Evolutionary conservation across 352 stramenopile species (phyloP).

Genomic region (Globisporangium splendens): DNA sequence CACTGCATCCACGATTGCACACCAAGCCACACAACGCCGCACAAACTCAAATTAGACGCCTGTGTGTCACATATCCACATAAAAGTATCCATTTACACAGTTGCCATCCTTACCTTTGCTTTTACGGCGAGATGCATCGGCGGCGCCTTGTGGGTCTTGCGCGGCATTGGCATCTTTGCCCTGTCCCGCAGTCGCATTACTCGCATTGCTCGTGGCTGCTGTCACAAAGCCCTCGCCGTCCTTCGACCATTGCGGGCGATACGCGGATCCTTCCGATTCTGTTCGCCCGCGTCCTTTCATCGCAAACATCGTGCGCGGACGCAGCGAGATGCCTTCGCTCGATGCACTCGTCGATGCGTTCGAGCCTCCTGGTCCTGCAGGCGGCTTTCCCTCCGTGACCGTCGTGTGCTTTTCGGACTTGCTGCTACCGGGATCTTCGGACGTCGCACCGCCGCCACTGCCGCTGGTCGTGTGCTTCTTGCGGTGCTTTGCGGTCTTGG

Average conservation of each 20-base stretch:
- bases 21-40: neutral
- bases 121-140: constrained; percentile 46
- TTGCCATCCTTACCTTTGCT: constrained; percentile 46
- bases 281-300: constrained; percentile 78
- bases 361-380: constrained; percentile 6
- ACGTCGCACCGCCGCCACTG: constrained; percentile 12
- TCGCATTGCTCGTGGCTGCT: constrained; percentile 13
- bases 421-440: constrained; percentile 13
- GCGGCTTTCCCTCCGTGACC: neutral
- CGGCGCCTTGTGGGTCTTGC: constrained; percentile 18
- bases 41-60: neutral
- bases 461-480: constrained; percentile 42
- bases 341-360: constrained; percentile 6
- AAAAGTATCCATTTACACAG: neutral
- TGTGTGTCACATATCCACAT: neutral
- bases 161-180: constrained; percentile 24
- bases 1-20: constrained; percentile 23
- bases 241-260: constrained; percentile 84
- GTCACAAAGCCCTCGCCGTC: constrained; percentile 83
- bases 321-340: constrained; percentile 57
- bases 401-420: constrained; percentile 6
- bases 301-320: constrained; percentile 87
- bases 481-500: constrained; percentile 69
- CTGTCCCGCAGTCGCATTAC: constrained; percentile 3
- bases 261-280: constrained; percentile 63